phyloP scores from a whole-genome alignment of 2,329 filamentous ascomycete genomes.

The Cylindrodendrum hubeiense region DNA sequence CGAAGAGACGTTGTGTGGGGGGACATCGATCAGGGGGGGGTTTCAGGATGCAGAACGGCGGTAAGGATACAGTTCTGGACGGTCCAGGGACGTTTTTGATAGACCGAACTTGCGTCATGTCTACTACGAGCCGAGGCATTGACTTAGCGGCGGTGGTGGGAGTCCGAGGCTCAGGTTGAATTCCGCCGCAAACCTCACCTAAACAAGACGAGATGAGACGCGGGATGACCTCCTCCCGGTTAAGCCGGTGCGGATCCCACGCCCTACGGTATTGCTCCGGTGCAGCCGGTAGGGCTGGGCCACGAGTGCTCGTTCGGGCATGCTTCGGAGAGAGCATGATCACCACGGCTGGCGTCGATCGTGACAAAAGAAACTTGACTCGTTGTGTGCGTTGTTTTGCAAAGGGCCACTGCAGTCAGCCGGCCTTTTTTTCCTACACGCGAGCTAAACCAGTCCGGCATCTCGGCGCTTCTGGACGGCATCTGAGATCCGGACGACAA shows the following conservation, averaged over 20 bases:
- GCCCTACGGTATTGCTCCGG: slow-evolving; percentile 19
- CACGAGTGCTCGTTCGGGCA: neutral
- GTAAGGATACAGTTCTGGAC: neutral
- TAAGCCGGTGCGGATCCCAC: slow-evolving; percentile 7
- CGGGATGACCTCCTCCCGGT: slow-evolving; percentile 6
- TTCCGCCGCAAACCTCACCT: neutral
- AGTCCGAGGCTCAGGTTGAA: neutral
- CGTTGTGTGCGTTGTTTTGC: neutral
- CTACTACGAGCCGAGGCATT: neutral
- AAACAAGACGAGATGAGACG: slow-evolving; percentile 14
- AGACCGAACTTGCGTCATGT: slow-evolving; percentile 9
- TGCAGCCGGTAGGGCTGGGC: slow-evolving; percentile 30
- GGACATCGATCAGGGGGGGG: slow-evolving; percentile 20
- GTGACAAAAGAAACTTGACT: neutral
- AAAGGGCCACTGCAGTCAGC: neutral
- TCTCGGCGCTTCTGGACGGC: neutral
- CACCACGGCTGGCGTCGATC: neutral
- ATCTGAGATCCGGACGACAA: too few relatives aligned
- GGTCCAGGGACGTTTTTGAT: neutral
- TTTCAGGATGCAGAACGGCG: slow-evolving; percentile 14
- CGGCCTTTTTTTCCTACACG: neutral
- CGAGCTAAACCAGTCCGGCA: neutral
- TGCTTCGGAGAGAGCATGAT: neutral
- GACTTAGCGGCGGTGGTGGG: neutral
- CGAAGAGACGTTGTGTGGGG: slow-evolving; percentile 20